Conservation (phyloP, 2,329 filamentous ascomycete genomes). For the Colletotrichum sp. region DNA sequence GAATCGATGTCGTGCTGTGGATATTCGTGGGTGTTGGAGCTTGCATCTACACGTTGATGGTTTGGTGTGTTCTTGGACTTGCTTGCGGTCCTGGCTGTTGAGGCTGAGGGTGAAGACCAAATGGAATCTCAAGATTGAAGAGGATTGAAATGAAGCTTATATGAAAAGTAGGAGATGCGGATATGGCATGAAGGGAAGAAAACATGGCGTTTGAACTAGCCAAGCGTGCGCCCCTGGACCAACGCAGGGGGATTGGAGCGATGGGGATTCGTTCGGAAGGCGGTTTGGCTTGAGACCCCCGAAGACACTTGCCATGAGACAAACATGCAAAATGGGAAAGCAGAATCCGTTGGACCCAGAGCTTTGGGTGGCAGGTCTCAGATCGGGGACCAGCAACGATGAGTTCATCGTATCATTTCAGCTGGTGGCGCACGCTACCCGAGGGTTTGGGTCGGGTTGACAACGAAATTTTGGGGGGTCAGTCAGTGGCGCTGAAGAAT, state of each 20-base stretch:
- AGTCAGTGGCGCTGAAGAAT: not conserved
- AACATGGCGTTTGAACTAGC: not conserved
- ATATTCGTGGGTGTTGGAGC: not conserved
- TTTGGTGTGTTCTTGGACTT: not conserved
- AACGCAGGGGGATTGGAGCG: not conserved
- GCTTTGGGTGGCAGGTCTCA: not conserved
- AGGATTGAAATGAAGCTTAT: not conserved
- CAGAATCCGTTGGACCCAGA: slow-evolving; percentile 4
- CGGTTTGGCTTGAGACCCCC: not conserved
- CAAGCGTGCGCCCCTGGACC: not conserved
- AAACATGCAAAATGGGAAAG: not conserved
- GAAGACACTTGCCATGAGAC: not conserved
- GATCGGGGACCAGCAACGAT: not conserved
- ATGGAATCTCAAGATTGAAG: not conserved
- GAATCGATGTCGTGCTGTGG: not conserved
- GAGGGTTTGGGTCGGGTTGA: not conserved
- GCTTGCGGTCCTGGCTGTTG: not conserved
- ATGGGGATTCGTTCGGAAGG: slow-evolving; percentile 3
- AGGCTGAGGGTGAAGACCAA: not conserved
- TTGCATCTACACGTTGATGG: not conserved
- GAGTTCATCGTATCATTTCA: not conserved
- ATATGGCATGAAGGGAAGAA: not conserved
- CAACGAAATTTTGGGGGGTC: not conserved
- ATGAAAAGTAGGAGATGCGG: not conserved
- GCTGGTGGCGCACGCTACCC: not conserved